phyloP scores from a whole-genome alignment of 345 rosid species.

The Punica granatum region DNA sequence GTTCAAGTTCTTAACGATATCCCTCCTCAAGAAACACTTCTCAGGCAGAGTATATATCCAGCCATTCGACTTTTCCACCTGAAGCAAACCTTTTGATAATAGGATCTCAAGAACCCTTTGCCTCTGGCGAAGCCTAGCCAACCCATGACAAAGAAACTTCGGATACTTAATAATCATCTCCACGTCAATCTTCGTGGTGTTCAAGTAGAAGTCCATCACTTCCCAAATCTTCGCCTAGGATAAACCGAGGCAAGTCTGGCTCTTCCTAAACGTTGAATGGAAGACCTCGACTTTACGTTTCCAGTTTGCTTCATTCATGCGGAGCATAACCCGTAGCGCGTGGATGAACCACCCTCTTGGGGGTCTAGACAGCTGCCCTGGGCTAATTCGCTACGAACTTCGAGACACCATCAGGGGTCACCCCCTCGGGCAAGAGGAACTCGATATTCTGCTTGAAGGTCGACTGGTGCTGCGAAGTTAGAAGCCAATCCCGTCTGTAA shows the following conservation, averaged over 20 bases:
- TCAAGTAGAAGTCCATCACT: no score
- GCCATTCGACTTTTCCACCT: no score
- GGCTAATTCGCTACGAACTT: constrained; percentile 6
- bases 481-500: constrained; percentile 9
- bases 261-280: constrained; percentile 5
- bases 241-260: constrained; percentile 5
- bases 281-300: constrained; percentile 10
- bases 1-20: constrained; percentile 6
- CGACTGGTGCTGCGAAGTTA: background rate
- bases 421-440: constrained; percentile 9
- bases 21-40: no score
- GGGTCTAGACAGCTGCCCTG: background rate
- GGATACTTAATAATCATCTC: constrained; percentile 7
- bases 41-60: no score
- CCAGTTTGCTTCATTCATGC: constrained; percentile 13
- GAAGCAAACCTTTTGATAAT: no score
- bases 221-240: no score
- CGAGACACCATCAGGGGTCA: constrained; percentile 1
- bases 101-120: constrained; percentile 7
- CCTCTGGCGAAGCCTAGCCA: constrained; percentile 15
- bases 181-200: background rate
- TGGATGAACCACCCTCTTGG: constrained; percentile 5
- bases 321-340: constrained; percentile 3
- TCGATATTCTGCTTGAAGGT: constrained; percentile 11
- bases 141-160: background rate